phyloP scores from a whole-genome alignment of 306 rosid genomes.

The Vicia sativa region DNA sequence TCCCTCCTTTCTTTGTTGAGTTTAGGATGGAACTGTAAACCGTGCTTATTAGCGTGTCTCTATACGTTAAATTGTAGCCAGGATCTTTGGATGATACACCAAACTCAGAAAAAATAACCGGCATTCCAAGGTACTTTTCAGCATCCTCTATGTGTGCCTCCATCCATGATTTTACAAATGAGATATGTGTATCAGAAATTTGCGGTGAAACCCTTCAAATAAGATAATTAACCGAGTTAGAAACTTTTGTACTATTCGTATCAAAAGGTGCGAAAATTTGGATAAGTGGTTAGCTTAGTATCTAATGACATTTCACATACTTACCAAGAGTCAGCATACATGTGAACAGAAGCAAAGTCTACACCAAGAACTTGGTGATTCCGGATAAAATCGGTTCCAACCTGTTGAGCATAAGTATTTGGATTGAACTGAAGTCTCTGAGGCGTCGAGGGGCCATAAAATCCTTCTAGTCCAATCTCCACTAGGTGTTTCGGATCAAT shows the following conservation, averaged over 20 bases:
- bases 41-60: slow-evolving; percentile 56
- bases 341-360: slow-evolving; percentile 92
- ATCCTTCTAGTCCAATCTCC: slow-evolving; percentile 92
- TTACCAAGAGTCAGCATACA: slow-evolving; percentile 92
- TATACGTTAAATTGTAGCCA: slow-evolving; percentile 71
- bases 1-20: slow-evolving; percentile 83
- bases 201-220: slow-evolving; percentile 55
- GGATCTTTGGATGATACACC: slow-evolving; percentile 84
- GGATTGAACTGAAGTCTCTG: slow-evolving; percentile 78
- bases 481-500: slow-evolving; percentile 86
- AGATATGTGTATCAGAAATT: slow-evolving; percentile 66
- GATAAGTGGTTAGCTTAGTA: background rate
- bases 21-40: slow-evolving; percentile 62
- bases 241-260: slow-evolving; percentile 8
- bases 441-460: slow-evolving; percentile 92
- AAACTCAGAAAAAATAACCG: slow-evolving; percentile 77
- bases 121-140: slow-evolving; percentile 82
- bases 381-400: slow-evolving; percentile 91
- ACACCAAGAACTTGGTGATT: slow-evolving; percentile 87
- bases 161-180: slow-evolving; percentile 85
- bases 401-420: slow-evolving; percentile 85
- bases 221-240: slow-evolving; percentile 29
- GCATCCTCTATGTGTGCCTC: slow-evolving; percentile 93
- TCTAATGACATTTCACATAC: slow-evolving; percentile 1
- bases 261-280: background rate